phyloP scores from a whole-genome alignment of 768 basidiomycete species.

The Hygrocybe punicea region DNA sequence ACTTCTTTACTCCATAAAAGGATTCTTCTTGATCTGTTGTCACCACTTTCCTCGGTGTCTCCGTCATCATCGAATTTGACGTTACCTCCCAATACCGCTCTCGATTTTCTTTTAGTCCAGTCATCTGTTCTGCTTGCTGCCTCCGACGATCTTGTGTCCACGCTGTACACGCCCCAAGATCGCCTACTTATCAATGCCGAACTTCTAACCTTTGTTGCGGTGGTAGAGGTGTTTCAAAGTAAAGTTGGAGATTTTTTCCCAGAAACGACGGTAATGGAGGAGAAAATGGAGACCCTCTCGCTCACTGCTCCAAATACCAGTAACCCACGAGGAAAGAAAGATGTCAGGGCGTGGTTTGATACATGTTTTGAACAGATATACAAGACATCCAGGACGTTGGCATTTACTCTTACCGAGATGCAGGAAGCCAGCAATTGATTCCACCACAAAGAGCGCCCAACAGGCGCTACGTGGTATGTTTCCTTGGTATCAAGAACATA shows the following conservation, averaged over 20 bases:
- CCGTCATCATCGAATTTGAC: constrained; percentile 18
- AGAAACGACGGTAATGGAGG: constrained; percentile 24
- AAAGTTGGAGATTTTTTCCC: constrained; percentile 23
- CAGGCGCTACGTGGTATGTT: too few relatives aligned
- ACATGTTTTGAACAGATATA: constrained; percentile 62
- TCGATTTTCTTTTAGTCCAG: constrained; percentile 50
- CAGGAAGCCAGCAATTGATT: background rate
- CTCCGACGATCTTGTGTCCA: constrained; percentile 65
- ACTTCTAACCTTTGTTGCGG: constrained; percentile 35
- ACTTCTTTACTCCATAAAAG: constrained; percentile 61
- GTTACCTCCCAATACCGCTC: constrained; percentile 17
- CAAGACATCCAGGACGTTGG: constrained; percentile 36
- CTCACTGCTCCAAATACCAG: constrained; percentile 20
- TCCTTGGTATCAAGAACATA: too few relatives aligned
- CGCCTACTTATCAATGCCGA: constrained; percentile 38
- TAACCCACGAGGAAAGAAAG: constrained; percentile 8
- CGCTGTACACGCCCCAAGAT: constrained; percentile 64
- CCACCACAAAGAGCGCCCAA: background rate
- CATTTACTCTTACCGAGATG: constrained; percentile 19
- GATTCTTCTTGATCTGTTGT: constrained; percentile 50
- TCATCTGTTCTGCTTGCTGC: constrained; percentile 53
- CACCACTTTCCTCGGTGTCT: constrained; percentile 17
- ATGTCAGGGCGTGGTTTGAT: constrained; percentile 57
- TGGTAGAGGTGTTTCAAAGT: constrained; percentile 38
- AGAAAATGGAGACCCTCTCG: constrained; percentile 28